Conservation (phyloP, 805 yeast genomes). For the Candida orba region DNA sequence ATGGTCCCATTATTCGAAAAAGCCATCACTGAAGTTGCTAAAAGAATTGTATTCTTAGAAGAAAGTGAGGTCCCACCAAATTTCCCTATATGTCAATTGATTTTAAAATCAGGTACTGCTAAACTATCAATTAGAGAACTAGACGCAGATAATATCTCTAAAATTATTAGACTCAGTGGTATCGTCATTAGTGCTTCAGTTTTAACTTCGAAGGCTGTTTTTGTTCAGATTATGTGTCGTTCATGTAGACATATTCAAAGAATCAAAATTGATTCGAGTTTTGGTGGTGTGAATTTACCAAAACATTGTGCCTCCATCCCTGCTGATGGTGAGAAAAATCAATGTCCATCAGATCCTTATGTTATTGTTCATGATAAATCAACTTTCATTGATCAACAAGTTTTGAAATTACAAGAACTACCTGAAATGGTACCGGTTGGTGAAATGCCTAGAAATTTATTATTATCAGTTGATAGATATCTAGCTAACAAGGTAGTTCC, state of each 20-base stretch:
- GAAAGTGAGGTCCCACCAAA: conserved; percentile 40
- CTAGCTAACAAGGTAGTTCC: conserved; percentile 89
- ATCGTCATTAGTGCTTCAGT: conserved; percentile 90
- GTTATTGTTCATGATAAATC: conserved; percentile 91
- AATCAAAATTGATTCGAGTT: conserved; percentile 55
- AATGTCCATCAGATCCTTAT: conserved; percentile 90
- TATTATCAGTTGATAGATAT: conserved; percentile 82
- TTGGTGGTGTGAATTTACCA: conserved; percentile 66
- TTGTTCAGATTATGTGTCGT: conserved; percentile 78
- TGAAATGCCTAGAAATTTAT: conserved; percentile 93
- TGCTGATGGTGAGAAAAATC: conserved; percentile 43
- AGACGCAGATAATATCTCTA: conserved; percentile 81
- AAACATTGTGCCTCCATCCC: conserved; percentile 52
- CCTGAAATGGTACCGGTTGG: conserved; percentile 99
- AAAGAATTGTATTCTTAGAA: conserved; percentile 44
- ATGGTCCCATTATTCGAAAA: conserved; percentile 80
- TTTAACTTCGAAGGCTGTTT: conserved; percentile 78
- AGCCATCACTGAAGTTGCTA: conserved; percentile 82
- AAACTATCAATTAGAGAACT: conserved; percentile 71
- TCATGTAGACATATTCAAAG: conserved; percentile 76
- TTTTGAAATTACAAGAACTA: conserved; percentile 88
- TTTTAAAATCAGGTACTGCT: conserved; percentile 65
- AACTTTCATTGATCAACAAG: conserved; percentile 90
- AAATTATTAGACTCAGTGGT: conserved; percentile 87
- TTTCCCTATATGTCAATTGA: conserved; percentile 81